phyloP scores from a whole-genome alignment of 257 asterid genomes.

The Pogostemon cablin region DNA sequence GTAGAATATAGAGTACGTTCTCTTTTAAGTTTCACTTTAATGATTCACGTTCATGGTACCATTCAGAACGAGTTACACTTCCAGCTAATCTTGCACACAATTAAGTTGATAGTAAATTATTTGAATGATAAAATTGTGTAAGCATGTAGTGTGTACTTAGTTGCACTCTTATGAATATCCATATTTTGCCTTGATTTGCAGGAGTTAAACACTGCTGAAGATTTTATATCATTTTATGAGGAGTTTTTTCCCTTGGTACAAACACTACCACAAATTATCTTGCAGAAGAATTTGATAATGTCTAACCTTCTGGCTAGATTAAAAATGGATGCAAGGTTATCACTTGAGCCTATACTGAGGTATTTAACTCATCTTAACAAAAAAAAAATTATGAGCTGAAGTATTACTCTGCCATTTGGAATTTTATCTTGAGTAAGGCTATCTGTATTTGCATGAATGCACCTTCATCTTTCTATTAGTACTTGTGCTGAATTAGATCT shows the following conservation, averaged over 20 bases:
- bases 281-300: constrained; percentile 76
- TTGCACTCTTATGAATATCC: constrained; percentile 4
- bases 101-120: constrained; percentile 9
- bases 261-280: constrained; percentile 83
- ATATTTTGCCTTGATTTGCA: constrained; percentile 40
- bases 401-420: constrained; percentile 7
- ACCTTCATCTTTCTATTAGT: background rate
- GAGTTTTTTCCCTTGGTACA: constrained; percentile 84
- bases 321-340: constrained; percentile 73
- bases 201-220: constrained; percentile 96
- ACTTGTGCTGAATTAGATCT: background rate
- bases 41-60: background rate
- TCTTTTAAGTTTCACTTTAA: background rate
- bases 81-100: background rate
- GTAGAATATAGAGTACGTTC: constrained; percentile 66
- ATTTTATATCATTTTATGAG: constrained; percentile 83
- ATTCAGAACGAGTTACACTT: background rate
- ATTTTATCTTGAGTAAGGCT: background rate
- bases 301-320: constrained; percentile 60
- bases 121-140: background rate
- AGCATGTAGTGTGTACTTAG: background rate
- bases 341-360: constrained; percentile 84
- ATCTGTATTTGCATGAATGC: constrained; percentile 10
- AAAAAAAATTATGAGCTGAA: background rate
- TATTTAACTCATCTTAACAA: constrained; percentile 33